Conservation (phyloP, 169 alveolate genomes). For the Plasmodium billcollinsi region DNA sequence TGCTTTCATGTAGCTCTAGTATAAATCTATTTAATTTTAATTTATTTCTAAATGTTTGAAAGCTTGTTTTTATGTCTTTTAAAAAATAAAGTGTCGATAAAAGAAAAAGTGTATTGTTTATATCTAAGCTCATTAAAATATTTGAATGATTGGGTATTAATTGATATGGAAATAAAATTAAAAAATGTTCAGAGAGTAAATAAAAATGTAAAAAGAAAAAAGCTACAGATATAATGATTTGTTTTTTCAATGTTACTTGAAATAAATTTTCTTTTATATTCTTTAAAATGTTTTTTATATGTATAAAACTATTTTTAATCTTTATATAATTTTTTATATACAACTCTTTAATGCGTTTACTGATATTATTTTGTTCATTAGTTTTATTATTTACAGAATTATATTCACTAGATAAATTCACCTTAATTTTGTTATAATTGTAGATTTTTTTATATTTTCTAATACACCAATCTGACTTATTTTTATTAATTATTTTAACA, state of each 20-base stretch:
- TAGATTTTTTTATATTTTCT: slow-evolving; percentile 13
- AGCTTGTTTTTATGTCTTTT: slow-evolving; percentile 31
- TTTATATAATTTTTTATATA: slow-evolving; percentile 7
- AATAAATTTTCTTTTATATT: slow-evolving; percentile 9
- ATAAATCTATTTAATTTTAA: slow-evolving; percentile 28
- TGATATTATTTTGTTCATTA: neutral
- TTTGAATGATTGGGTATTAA: slow-evolving; percentile 71
- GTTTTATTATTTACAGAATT: slow-evolving; percentile 1
- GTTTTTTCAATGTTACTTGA: slow-evolving; percentile 12
- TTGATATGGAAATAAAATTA: slow-evolving; percentile 65
- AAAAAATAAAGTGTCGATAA: slow-evolving; percentile 33
- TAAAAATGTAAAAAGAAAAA: slow-evolving; percentile 69
- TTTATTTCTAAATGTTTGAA: slow-evolving; percentile 27
- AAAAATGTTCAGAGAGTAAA: slow-evolving; percentile 40
- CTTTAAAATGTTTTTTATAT: slow-evolving; percentile 2
- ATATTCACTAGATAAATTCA: slow-evolving; percentile 9
- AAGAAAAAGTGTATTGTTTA: slow-evolving; percentile 41
- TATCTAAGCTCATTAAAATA: slow-evolving; percentile 56
- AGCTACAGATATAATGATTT: slow-evolving; percentile 32
- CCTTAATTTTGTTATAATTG: slow-evolving; percentile 7
- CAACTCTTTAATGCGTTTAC: slow-evolving; percentile 3
- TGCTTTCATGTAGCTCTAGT: slow-evolving; percentile 26
- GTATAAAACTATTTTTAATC: slow-evolving; percentile 19
- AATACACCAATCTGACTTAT: neutral
- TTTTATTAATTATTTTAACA: neutral